phyloP scores from a whole-genome alignment of 176 grass and related monocot genomes.

The Cenchrus fungigraminus region DNA sequence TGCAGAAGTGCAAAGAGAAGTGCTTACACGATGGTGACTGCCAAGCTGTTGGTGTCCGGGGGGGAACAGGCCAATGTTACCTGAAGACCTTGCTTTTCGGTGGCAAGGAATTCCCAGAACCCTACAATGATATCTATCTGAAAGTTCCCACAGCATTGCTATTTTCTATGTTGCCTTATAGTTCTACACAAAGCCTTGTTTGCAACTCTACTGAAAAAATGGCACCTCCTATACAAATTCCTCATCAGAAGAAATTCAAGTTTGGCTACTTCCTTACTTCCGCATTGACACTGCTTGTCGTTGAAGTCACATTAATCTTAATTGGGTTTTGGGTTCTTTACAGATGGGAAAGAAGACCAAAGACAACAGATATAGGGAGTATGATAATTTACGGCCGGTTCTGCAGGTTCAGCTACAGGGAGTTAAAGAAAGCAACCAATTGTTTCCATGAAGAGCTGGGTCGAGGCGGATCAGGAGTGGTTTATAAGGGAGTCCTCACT shows the following conservation, averaged over 20 bases:
- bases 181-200: neutral
- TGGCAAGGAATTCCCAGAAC: conserved; percentile 36
- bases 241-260: neutral
- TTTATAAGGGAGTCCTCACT: conserved; percentile 59
- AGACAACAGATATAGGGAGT: conserved; percentile 41
- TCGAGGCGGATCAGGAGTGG: conserved; percentile 58
- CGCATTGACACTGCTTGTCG: conserved; percentile 37
- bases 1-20: conserved; percentile 3
- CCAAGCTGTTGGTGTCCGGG: conserved; percentile 48
- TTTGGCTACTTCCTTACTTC: conserved; percentile 65
- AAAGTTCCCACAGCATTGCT: conserved; percentile 20
- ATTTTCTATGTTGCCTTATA: neutral
- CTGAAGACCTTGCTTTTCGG: conserved; percentile 46
- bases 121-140: conserved; percentile 40
- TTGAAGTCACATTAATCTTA: conserved; percentile 45
- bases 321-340: conserved; percentile 47
- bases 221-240: neutral
- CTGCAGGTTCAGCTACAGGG: conserved; percentile 56
- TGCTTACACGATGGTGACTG: conserved; percentile 42
- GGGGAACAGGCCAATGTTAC: conserved; percentile 35
- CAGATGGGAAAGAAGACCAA: conserved; percentile 25
- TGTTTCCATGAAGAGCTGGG: conserved; percentile 56
- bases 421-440: conserved; percentile 53
- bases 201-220: conserved; percentile 20
- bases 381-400: conserved; percentile 44